These are phyloP conservation scores for Falciphora oryzae DNA, from an alignment of 2,329 filamentous ascomycete genomes.

Conservation along the genomic window DNA sequence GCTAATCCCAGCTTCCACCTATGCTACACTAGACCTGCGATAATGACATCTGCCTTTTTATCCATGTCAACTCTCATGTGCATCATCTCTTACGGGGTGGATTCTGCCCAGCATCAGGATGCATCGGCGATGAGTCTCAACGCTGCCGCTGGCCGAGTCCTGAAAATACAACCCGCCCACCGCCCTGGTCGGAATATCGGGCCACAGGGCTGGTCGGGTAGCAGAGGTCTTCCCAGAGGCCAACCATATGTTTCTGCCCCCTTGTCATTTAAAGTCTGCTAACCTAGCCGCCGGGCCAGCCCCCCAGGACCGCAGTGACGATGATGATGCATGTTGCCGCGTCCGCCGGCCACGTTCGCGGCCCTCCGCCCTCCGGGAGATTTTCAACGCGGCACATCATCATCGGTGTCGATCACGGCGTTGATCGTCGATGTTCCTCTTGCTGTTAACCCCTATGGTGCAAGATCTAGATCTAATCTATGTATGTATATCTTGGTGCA, in stretches of 20 bases:
- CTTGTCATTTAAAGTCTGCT: neutral
- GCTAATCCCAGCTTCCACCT: neutral
- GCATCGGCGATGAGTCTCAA: no score
- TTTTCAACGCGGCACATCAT: neutral
- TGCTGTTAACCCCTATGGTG: no score
- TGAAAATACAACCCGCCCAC: no score
- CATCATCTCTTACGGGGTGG: no score
- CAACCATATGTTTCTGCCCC: neutral
- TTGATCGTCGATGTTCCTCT: no score
- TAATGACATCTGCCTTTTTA: neutral
- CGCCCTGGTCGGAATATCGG: no score
- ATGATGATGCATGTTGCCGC: neutral
- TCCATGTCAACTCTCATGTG: neutral
- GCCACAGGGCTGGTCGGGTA: neutral
- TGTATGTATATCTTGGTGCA: no score
- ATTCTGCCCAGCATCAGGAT: no score
- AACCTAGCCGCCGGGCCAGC: neutral
- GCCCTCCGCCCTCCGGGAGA: neutral
- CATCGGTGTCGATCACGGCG: neutral
- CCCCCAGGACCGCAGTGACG: no score
- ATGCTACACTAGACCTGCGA: neutral
- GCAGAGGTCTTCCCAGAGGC: neutral
- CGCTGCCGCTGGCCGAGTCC: no score
- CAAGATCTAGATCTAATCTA: no score
- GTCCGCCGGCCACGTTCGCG: neutral